Base-by-base conservation (phyloP, 2,329 filamentous ascomycete species). In the Botrytis sinoallii region DNA sequence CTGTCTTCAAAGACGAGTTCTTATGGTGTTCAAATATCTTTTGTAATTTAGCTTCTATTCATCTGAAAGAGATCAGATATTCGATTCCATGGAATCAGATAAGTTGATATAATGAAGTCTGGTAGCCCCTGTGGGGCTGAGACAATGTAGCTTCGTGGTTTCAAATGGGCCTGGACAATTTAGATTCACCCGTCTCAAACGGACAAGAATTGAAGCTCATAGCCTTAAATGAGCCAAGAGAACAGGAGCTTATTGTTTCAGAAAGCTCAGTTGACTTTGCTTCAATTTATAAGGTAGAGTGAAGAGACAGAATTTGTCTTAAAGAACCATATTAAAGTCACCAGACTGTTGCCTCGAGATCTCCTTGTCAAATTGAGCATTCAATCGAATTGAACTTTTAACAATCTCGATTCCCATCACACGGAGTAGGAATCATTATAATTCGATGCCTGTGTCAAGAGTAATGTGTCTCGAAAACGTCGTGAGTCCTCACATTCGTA, bases 161-260 rank as follows among this genome's bases (percentile, higher is more conserved):
- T 52, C 46, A 14, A 25, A n/a, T 52, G 46, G 22, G 12, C 25
- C 22, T 52, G 3, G 46, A 12, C 0, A 52, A n/a, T 14, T 5
- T 0, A 2, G 1, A 5, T 25, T 52, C 4, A 2, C 10, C 4
- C 22, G 0, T n/a, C 4, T 5, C 10, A 12, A 52, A 12, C 14
- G 22, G 10, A 52, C 22, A n/a, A n/a, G 8, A 52, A 25, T n/a
- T 25, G 22, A 52, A 0, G 1, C 14, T 52, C 2, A 1, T 25
- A 12, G 1, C 4, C 10, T 12, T 1, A 6, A 48, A 12, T n/a
- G 9, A 52, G 22, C 10, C 0, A 22, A n/a, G 22, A n/a, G 10
- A 14, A 52, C 4, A 14, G 4, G 14, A 10, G 4, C 46, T 3
- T 4, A 10, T 38, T 0, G 1, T 5, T 52, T 25, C 22, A 52